Conservation (phyloP, 73 alveolate species). For the Effrenium voratum region DNA sequence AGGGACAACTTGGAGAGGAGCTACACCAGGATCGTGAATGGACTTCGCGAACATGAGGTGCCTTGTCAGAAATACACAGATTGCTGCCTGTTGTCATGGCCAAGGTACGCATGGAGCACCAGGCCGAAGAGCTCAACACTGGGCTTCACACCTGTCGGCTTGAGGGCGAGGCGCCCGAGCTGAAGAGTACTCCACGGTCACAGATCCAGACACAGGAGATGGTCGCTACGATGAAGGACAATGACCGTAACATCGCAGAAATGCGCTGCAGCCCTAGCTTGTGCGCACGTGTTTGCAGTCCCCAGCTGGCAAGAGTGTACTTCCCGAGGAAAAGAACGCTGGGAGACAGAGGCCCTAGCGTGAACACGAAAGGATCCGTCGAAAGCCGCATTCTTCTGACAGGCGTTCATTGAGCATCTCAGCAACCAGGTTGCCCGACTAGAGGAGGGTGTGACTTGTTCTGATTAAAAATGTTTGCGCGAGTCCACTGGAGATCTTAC, state of each 20-base stretch:
- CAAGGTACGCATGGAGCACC: constrained; percentile 42
- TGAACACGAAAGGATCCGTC: too few relatives aligned
- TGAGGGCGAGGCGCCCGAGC: constrained; percentile 42
- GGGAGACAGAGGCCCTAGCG: constrained; percentile 64
- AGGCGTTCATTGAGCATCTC: constrained; percentile 43
- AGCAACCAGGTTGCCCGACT: constrained; percentile 43
- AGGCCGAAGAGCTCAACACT: background rate
- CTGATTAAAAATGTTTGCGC: background rate
- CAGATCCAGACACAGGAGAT: background rate
- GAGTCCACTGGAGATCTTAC: too few relatives aligned
- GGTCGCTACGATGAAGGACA: constrained; percentile 47
- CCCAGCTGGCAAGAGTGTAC: background rate
- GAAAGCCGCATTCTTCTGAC: too few relatives aligned
- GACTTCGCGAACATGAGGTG: constrained; percentile 46
- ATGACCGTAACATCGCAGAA: constrained; percentile 20
- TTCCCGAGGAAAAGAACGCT: constrained; percentile 26
- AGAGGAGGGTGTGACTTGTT: background rate
- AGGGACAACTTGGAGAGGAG: constrained; percentile 58
- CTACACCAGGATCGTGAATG: constrained; percentile 56
- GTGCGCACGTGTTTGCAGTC: background rate
- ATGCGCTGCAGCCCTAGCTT: background rate
- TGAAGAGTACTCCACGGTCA: background rate
- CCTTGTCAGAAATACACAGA: background rate
- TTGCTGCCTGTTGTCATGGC: background rate
- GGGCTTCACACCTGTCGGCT: constrained; percentile 10